phyloP scores from a whole-genome alignment of 176 grass and related monocot genomes.

The Oryza brachyantha region DNA sequence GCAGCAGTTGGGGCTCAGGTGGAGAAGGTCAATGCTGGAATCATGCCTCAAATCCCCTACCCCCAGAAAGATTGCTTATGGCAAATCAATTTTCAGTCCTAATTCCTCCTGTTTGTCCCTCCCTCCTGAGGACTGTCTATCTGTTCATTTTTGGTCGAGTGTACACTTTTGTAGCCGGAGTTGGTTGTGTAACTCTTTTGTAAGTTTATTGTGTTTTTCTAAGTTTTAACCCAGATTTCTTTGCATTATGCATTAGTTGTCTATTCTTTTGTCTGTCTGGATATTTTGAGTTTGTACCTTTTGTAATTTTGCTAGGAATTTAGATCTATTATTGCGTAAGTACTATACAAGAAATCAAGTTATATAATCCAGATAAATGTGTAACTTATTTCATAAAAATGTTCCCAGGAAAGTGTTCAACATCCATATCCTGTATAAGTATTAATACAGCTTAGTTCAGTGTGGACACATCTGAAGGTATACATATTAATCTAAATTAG shows the following conservation, averaged over 20 bases:
- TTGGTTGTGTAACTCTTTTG: too few relatives aligned
- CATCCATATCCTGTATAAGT: neutral
- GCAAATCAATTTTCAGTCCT: too few relatives aligned
- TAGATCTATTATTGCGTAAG: too few relatives aligned
- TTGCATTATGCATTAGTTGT: neutral
- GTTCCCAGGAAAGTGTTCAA: slow-evolving; percentile 3
- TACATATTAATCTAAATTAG: slow-evolving; percentile 1
- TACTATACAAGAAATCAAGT: too few relatives aligned
- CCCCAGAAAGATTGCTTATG: neutral
- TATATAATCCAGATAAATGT: neutral
- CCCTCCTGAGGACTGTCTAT: neutral
- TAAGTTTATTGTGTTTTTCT: neutral
- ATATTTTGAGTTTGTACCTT: neutral
- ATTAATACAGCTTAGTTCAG: neutral
- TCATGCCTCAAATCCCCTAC: neutral
- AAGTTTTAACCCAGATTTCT: neutral
- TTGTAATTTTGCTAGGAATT: too few relatives aligned
- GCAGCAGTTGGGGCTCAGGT: neutral
- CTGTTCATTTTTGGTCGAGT: neutral
- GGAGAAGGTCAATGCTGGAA: neutral
- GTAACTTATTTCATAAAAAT: neutral
- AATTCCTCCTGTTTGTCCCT: neutral
- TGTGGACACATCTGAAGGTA: neutral
- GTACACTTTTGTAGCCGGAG: neutral
- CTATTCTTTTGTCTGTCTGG: neutral